These are phyloP conservation scores for Trypanosoma cruzi DNA, from an alignment of 208 protist genomes.

Conservation along the genomic window DNA sequence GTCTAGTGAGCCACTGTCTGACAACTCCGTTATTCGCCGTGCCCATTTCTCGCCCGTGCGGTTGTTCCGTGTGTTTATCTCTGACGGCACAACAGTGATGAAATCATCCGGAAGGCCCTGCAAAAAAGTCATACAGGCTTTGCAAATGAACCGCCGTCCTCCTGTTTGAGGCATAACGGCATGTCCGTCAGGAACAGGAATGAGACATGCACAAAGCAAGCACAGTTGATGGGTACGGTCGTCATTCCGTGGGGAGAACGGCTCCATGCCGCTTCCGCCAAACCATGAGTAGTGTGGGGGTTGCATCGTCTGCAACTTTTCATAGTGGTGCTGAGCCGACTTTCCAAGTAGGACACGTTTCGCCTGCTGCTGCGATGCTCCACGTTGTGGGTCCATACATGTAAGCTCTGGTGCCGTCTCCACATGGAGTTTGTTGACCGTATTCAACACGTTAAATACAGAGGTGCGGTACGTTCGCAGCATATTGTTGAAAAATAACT, in stretches of 20 bases:
- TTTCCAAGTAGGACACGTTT: constrained; percentile 35
- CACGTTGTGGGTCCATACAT: constrained; percentile 10
- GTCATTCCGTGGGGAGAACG: background rate
- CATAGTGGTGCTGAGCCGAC: constrained; percentile 29
- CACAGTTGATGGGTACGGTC: constrained; percentile 1
- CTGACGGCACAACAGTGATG: background rate
- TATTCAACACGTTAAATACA: constrained; percentile 87
- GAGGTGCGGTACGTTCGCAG: constrained; percentile 53
- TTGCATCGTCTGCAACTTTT: constrained; percentile 4
- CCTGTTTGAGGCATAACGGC: background rate
- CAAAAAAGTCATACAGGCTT: constrained; percentile 7
- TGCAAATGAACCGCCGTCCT: background rate
- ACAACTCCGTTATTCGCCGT: background rate
- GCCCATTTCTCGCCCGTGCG: background rate
- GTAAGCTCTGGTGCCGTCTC: constrained; percentile 19
- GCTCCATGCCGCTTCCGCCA: background rate
- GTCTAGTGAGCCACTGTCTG: constrained; percentile 1
- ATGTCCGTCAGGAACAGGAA: background rate
- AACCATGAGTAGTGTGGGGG: constrained; percentile 18
- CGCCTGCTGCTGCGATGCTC: constrained; percentile 7
- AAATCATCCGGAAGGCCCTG: background rate
- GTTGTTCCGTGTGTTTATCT: background rate
- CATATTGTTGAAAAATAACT: constrained; percentile 67
- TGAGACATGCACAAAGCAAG: constrained; percentile 16
- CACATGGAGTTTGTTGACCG: constrained; percentile 48